Evolutionary conservation across 495 filamentous ascomycete genomes (phyloP), one percentile per base, ranked within the genome.

Genomic region (Viridothelium virens): DNA sequence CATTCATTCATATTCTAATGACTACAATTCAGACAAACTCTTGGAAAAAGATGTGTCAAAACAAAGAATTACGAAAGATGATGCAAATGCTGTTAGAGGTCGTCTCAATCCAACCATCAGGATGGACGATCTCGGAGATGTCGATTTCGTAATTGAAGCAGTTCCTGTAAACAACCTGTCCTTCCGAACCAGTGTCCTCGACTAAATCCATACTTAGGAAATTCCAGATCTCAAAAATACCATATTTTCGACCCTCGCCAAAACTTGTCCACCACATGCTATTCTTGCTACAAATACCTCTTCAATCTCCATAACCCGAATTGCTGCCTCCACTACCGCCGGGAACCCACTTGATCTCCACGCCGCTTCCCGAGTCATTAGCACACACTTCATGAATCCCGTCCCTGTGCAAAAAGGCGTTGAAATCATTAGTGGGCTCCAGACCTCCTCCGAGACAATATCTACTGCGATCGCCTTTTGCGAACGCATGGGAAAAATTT

Each of bases 371-470:
- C 87, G 95, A 48, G 94, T 99, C 1, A 85, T 99, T 61, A 89
- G 90, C 63, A 97, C 95, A 61, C 94, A 99, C 77, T 99, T 99
- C 79, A 99, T 99, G 94, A 99, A 99, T 81, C 94, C 94, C 0
- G 94, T 99, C 0, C 95, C 94, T 1, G 78, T 99, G 2, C 95
- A 97, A 74, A 96, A 96, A 77, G 94, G 94, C 59, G 94, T 99
- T 5, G 94, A 99, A 79, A 96, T 99, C 66, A 97, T 99, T 71
- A 84, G 87, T 33, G 95, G 91, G 31, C 80, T 99, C 50, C 94
- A 99, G 75, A 99, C 94, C 6, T 93, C 90, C 14, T 73, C 85
- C 68, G 82, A 84, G 53, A 97, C 95, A 0, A 77, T 96, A 37
- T 87, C 89, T 6, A 88, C 88, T 3, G 91, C 93, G n/a, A 80